Evolutionary conservation across 306 rosid genomes (phyloP), one percentile per base, ranked within the genome.

Genomic region (Malus sylvestris): DNA sequence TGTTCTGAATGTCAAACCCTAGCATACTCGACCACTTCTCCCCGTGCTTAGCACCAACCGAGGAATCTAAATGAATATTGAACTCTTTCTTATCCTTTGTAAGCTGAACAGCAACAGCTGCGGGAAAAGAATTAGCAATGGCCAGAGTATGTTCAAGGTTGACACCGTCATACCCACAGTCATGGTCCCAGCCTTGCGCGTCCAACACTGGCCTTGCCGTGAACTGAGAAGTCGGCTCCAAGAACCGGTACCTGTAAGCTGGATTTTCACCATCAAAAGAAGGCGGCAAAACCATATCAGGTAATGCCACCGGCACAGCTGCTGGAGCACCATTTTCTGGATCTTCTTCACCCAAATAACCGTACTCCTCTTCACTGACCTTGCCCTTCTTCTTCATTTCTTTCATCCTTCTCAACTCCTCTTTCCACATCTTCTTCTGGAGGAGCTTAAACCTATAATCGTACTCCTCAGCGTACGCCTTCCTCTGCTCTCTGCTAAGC

Each of bases 171-270:
- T 96, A 96, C 69, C 99, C 99, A 76, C 93, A 96, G 75, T 96
- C 99, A 71, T 96, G 99, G 88, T 96, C 99, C 99, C 99, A 96
- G 53, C 99, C 93, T 74, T 96, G 97, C 49, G 89, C 81, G 80
- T 92, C 99, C 75, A 96, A 81, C 64, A 96, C 99, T 13, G 99
- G 98, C 90, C 99, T 87, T 7, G 99, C 93, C 82, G 88, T 74
- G 71, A 92, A 87, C 86, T 92, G 99, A 62, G 99, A 96, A 58
- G 93, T 91, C 10, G 99, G 98, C 85, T 96, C 99, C 85, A 96
- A 81, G 86, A 92, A 92, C 32, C 99, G 97, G 88, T 92, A 96
- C 82, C 98, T 87, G 63, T 89, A 87, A 78, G 96, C 97, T 62
- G 98, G 91, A 83, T 70, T 90, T 76, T 91, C 96, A 72, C 99